phyloP scores from a whole-genome alignment of 2,329 filamentous ascomycete species.

The Sarocladiaceae sp. region DNA sequence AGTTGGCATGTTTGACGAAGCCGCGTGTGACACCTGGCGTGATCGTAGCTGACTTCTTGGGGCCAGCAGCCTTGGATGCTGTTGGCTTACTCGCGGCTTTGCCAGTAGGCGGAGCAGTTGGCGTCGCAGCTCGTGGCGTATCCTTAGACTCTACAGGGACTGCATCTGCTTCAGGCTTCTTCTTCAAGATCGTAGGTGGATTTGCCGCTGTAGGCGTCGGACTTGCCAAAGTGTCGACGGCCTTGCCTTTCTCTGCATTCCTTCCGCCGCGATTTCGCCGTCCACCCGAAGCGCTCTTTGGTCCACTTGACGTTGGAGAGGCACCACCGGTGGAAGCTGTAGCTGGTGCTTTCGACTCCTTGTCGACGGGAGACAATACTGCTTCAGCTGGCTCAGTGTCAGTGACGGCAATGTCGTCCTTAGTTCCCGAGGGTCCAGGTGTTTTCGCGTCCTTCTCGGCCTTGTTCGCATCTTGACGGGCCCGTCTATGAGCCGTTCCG shows the following conservation, averaged over 20 bases:
- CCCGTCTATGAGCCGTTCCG: constrained; percentile 57
- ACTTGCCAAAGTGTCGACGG: constrained; percentile 25
- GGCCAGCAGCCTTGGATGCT: constrained; percentile 16
- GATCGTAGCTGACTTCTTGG: constrained; percentile 27
- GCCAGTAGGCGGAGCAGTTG: constrained; percentile 13
- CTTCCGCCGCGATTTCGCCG: constrained; percentile 32
- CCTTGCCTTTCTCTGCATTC: constrained; percentile 34
- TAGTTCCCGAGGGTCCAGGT: constrained; percentile 18
- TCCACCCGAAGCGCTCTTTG: constrained; percentile 13
- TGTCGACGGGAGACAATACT: neutral
- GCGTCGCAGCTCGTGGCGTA: constrained; percentile 9
- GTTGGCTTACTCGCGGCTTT: constrained; percentile 18
- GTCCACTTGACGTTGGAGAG: neutral
- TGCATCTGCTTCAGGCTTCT: constrained; percentile 28
- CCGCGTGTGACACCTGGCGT: constrained; percentile 55
- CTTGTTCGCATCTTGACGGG: constrained; percentile 55
- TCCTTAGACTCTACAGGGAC: constrained; percentile 6
- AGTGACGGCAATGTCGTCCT: constrained; percentile 20
- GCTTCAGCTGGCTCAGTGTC: neutral
- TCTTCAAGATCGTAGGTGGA: constrained; percentile 37
- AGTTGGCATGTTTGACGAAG: constrained; percentile 79
- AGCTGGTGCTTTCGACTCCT: constrained; percentile 11
- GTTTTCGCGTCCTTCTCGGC: constrained; percentile 44
- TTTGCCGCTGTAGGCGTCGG: constrained; percentile 20
- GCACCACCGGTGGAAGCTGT: constrained; percentile 11